A percentile compares a stretch with the other conserved stretches of the same genome.
Evolutionary conservation across 176 grass and related monocot genomes (phyloP).

Genomic region (Aechmea fasciata): DNA sequence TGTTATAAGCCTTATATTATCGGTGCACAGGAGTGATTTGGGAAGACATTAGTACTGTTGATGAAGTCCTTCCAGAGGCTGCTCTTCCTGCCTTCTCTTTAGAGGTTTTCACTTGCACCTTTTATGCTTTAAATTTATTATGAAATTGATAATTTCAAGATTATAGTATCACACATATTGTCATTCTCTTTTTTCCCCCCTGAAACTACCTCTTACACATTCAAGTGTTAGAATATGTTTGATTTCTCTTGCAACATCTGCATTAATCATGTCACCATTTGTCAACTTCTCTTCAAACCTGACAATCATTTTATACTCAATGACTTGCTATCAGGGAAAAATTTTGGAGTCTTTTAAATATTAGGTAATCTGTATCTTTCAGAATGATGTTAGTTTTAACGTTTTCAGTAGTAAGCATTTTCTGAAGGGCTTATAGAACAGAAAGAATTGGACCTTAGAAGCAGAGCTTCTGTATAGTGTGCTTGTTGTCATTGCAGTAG

Average conservation of each 20-base stretch:
- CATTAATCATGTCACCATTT: background rate
- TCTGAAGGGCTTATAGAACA: background rate
- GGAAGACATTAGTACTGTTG: constrained; percentile 60
- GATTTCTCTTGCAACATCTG: background rate
- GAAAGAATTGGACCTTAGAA: no score
- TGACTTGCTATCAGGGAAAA: background rate
- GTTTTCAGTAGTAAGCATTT: background rate
- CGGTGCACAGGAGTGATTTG: constrained; percentile 56
- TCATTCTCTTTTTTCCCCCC: background rate
- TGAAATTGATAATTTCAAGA: background rate
- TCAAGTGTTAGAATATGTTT: background rate
- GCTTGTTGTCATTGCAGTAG: no score
- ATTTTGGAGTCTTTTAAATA: background rate
- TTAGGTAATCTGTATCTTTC: background rate
- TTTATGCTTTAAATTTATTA: constrained; percentile 15
- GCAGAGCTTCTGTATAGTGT: no score
- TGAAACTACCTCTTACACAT: background rate
- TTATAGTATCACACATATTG: background rate
- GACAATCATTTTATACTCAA: background rate
- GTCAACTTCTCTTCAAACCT: background rate
- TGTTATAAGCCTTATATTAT: background rate
- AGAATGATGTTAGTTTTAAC: background rate
- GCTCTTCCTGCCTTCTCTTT: constrained; percentile 86
- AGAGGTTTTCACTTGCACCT: constrained; percentile 48
- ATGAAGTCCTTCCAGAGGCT: constrained; percentile 90